phyloP scores from a whole-genome alignment of 805 yeast species.

The Nakazawaea wyomingensis region DNA sequence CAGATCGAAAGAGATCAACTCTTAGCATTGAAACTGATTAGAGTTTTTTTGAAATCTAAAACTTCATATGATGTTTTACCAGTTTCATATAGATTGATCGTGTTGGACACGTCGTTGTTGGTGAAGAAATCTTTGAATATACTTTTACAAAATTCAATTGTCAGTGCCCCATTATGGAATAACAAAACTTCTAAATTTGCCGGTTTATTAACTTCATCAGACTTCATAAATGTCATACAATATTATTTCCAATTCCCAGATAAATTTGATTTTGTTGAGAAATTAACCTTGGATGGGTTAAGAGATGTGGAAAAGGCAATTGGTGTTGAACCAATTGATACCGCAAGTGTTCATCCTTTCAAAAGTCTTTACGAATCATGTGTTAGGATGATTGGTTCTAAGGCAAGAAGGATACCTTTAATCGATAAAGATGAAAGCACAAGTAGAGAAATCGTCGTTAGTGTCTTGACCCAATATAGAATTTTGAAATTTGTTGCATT shows the following conservation, averaged over 20 bases:
- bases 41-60: slow-evolving; percentile 79
- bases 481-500: slow-evolving; percentile 92
- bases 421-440: slow-evolving; percentile 93
- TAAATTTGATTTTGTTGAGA: slow-evolving; percentile 81
- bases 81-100: slow-evolving; percentile 87
- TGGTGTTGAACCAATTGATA: slow-evolving; percentile 82
- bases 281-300: slow-evolving; percentile 76
- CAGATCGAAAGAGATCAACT: slow-evolving; percentile 53
- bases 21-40: slow-evolving; percentile 74
- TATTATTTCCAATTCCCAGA: slow-evolving; percentile 89
- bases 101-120: slow-evolving; percentile 83
- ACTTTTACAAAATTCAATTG: slow-evolving; percentile 86
- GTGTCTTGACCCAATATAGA: slow-evolving; percentile 93
- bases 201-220: slow-evolving; percentile 86
- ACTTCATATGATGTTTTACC: slow-evolving; percentile 97
- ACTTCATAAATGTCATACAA: slow-evolving; percentile 91
- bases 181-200: slow-evolving; percentile 85
- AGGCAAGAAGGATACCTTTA: slow-evolving; percentile 89
- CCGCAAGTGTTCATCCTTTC: slow-evolving; percentile 85
- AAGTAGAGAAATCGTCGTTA: slow-evolving; percentile 88
- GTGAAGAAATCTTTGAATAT: slow-evolving; percentile 90
- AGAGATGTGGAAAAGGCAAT: slow-evolving; percentile 83
- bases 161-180: slow-evolving; percentile 97
- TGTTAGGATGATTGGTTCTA: slow-evolving; percentile 79
- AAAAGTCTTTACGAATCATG: slow-evolving; percentile 89